phyloP scores from a whole-genome alignment of 2,329 filamentous ascomycete genomes.

The Tolypocladium ovalisporum region DNA sequence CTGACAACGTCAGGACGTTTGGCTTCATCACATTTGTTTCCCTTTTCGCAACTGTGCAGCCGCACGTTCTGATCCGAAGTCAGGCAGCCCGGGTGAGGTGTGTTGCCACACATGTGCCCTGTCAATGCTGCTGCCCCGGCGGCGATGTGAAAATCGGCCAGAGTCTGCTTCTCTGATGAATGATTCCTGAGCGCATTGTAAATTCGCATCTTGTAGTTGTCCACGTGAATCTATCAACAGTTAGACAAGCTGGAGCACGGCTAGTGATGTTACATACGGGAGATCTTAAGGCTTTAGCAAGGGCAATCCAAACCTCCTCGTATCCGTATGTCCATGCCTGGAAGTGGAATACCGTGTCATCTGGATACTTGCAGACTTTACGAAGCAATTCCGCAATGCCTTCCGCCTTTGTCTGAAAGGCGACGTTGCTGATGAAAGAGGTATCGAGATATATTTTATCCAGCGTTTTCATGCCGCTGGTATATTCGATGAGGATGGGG shows the following conservation, averaged over 20 bases:
- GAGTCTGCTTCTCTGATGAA: slow-evolving; percentile 26
- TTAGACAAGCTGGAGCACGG: slow-evolving; percentile 3
- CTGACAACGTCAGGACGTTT: slow-evolving; percentile 48
- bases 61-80: slow-evolving; percentile 51
- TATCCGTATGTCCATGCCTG: slow-evolving; percentile 85
- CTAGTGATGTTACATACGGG: slow-evolving; percentile 29
- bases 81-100: slow-evolving; percentile 57
- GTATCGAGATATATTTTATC: slow-evolving; percentile 87
- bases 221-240: slow-evolving; percentile 59
- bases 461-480: slow-evolving; percentile 51
- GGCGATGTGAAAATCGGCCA: slow-evolving; percentile 29
- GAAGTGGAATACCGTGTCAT: slow-evolving; percentile 71
- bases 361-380: slow-evolving; percentile 57
- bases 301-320: slow-evolving; percentile 80
- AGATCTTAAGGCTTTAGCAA: slow-evolving; percentile 59
- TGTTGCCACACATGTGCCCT: slow-evolving; percentile 68
- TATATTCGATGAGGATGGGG: slow-evolving; percentile 66
- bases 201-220: slow-evolving; percentile 65
- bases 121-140: slow-evolving; percentile 57
- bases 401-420: slow-evolving; percentile 55
- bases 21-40: slow-evolving; percentile 44
- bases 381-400: slow-evolving; percentile 63
- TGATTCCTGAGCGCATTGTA: slow-evolving; percentile 53
- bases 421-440: slow-evolving; percentile 46
- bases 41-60: slow-evolving; percentile 80